Conservation (phyloP, 2,329 filamentous ascomycete species). For the Hirsutella thompsonii region DNA sequence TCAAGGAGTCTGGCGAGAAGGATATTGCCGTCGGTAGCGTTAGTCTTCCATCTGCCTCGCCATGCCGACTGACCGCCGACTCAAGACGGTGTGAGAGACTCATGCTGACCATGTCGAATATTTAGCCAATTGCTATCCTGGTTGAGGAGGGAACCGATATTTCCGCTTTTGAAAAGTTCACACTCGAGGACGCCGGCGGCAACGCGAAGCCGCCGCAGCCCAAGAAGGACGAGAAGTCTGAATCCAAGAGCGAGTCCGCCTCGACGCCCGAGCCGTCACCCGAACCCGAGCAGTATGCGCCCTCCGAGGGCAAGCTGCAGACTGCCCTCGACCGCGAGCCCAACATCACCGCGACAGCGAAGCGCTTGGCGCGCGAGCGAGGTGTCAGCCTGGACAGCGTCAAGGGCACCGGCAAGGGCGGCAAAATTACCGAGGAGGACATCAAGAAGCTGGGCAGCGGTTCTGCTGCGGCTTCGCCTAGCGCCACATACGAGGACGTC, state of each 20-base stretch:
- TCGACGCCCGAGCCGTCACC: slow-evolving; percentile 26
- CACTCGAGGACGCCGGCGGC: slow-evolving; percentile 80
- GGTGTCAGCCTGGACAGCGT: slow-evolving; percentile 63
- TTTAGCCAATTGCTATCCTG: slow-evolving; percentile 85
- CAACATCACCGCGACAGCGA: slow-evolving; percentile 57
- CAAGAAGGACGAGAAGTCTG: slow-evolving; percentile 21
- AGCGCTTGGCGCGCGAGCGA: slow-evolving; percentile 75
- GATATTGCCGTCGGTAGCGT: slow-evolving; percentile 91
- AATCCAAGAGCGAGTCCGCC: neutral
- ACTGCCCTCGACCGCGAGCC: slow-evolving; percentile 73
- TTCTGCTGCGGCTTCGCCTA: slow-evolving; percentile 38
- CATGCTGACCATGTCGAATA: neutral
- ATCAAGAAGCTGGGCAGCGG: slow-evolving; percentile 72
- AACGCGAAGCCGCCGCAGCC: slow-evolving; percentile 51
- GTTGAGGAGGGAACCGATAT: slow-evolving; percentile 86
- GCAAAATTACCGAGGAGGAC: slow-evolving; percentile 83
- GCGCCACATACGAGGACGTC: slow-evolving; percentile 66
- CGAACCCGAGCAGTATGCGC: slow-evolving; percentile 57
- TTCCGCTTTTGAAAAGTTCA: slow-evolving; percentile 79
- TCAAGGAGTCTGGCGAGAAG: slow-evolving; percentile 88
- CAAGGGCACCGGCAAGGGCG: slow-evolving; percentile 78
- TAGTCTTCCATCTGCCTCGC: slow-evolving; percentile 30
- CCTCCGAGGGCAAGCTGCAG: slow-evolving; percentile 66
- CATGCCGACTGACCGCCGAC: slow-evolving; percentile 3
- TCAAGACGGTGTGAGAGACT: neutral